phyloP scores from a whole-genome alignment of 768 basidiomycete species.

The Steccherinum ochraceum region DNA sequence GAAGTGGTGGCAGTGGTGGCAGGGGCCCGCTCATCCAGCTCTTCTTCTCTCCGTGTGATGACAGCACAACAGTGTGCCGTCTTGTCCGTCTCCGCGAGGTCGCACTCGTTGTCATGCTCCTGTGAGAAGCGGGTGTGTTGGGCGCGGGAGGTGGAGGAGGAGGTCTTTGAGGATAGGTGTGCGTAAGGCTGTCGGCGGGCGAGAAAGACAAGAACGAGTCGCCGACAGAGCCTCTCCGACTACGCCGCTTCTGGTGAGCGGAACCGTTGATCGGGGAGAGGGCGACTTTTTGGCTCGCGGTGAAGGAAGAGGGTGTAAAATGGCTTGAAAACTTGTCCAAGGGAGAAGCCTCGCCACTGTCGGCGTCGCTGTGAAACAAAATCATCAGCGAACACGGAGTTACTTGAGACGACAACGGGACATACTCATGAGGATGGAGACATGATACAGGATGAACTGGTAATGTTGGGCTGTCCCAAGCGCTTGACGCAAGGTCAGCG shows the following conservation, averaged over 20 bases:
- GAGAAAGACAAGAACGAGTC: no score
- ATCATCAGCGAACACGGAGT: no score
- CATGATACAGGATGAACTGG: neutral
- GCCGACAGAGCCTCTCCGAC: no score
- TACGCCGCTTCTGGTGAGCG: neutral
- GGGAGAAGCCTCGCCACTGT: neutral
- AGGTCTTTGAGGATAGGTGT: no score
- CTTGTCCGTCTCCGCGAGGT: neutral
- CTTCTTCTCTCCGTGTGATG: neutral
- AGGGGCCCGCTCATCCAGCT: neutral
- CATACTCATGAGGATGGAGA: neutral
- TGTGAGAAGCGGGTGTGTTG: no score
- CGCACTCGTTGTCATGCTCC: neutral
- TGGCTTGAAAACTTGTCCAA: no score
- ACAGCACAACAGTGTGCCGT: neutral
- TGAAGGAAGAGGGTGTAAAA: no score
- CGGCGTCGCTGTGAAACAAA: neutral
- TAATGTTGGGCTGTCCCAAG: neutral
- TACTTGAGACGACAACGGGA: no score
- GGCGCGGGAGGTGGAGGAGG: no score
- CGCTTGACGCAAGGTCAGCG: neutral
- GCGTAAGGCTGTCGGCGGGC: no score
- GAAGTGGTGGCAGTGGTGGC: neutral
- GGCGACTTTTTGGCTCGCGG: no score
- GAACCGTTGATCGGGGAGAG: neutral